Conservation (phyloP, 2,329 filamentous ascomycete genomes). For the Neonectria magnoliae region DNA sequence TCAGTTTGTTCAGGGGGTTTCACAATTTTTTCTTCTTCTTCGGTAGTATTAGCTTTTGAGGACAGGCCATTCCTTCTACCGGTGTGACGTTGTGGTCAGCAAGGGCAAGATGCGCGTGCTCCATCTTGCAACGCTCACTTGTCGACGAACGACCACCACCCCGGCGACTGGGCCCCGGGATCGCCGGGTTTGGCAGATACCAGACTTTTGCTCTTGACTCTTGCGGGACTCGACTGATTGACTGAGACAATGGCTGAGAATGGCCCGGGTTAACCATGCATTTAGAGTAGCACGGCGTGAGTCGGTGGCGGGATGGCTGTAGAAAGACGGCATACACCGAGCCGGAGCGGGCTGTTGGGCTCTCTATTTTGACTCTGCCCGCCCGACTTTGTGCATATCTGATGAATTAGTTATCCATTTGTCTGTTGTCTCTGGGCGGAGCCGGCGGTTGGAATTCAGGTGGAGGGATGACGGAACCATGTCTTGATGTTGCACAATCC, state of each 20-base stretch:
- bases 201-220: not conserved
- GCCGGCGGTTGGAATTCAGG: not conserved
- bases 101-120: constrained; percentile 6
- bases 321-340: not conserved
- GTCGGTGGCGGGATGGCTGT: not conserved
- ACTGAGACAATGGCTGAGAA: not conserved
- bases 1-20: too few relatives aligned
- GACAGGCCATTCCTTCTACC: not conserved
- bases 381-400: not conserved
- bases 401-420: not conserved
- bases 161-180: constrained; percentile 8
- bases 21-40: too few relatives aligned
- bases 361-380: not conserved
- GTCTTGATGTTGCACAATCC: not conserved
- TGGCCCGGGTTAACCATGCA: not conserved
- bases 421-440: not conserved
- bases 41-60: not conserved
- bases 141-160: not conserved
- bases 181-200: constrained; percentile 5
- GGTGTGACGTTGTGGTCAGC: not conserved
- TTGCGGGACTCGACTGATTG: not conserved
- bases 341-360: not conserved
- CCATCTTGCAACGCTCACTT: not conserved
- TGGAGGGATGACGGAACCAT: not conserved
- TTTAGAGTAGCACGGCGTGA: not conserved